A percentile compares a stretch with the other conserved stretches of the same genome.
phyloP scores from a whole-genome alignment of 352 stramenopile genomes.

The Blastocystis sp. region DNA sequence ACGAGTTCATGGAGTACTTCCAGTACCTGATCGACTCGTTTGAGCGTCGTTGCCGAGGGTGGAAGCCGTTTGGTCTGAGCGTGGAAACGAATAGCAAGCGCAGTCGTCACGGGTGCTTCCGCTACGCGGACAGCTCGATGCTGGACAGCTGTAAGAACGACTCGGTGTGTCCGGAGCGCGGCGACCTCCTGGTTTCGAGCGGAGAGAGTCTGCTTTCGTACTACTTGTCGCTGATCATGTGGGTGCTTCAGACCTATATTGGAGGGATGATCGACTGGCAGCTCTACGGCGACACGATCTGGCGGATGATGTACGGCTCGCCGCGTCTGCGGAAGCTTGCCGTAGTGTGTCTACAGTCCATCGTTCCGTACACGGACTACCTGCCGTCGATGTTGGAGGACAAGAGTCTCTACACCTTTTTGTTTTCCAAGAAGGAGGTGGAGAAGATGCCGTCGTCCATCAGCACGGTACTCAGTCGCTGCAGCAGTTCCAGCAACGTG shows the following conservation, averaged over 20 bases:
- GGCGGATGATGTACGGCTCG: constrained; percentile 44
- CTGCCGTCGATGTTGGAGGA: constrained; percentile 51
- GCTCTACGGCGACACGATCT: constrained; percentile 51
- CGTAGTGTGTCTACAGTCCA: constrained; percentile 53
- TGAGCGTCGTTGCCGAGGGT: constrained; percentile 19
- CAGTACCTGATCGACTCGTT: constrained; percentile 6
- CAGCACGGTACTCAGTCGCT: not conserved
- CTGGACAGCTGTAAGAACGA: not conserved
- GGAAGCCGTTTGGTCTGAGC: constrained; percentile 7
- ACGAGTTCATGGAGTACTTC: constrained; percentile 54
- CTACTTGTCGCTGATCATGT: constrained; percentile 44
- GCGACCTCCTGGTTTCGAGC: constrained; percentile 26
- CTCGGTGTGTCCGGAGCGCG: not conserved
- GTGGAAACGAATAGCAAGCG: constrained; percentile 2
- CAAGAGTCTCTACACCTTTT: constrained; percentile 1
- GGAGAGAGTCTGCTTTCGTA: constrained; percentile 53
- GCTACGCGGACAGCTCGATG: not conserved
- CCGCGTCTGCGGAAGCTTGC: constrained; percentile 51
- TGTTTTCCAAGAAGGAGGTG: constrained; percentile 50
- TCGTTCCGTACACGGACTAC: constrained; percentile 47
- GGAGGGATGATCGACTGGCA: constrained; percentile 53
- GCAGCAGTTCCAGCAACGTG: not conserved
- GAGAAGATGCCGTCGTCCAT: constrained; percentile 25
- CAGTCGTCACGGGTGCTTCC: constrained; percentile 37
- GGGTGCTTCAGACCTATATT: constrained; percentile 49